Evolutionary conservation across 1,139 yeast genomes (phyloP), one percentile per base, ranked within the genome.

Genomic region (Geotrichum klebahnii): DNA sequence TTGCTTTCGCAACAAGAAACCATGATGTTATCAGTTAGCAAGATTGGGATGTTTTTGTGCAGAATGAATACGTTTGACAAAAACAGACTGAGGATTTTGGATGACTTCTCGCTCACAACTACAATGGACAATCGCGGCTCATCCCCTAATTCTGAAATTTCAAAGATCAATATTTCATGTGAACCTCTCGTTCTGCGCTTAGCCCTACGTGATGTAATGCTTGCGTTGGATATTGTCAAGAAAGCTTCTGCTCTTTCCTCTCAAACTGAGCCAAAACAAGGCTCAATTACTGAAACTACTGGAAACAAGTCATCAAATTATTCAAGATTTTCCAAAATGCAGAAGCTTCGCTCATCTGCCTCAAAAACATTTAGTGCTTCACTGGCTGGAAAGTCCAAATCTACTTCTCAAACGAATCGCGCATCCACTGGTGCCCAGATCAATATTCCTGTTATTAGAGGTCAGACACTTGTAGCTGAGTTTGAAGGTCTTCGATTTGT

Each of bases 401-500:
- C 3, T 17, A n/a, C 34, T 5, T 10, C 5, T 12, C 16, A n/a
- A 17, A 26, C 34, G 2, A 38, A 44, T 12, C 46, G 46, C 3
- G 20, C 22, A 23, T 23, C 40, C 14, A 33, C 16, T n/a, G 19
- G 16, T 16, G 37, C 45, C 6, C 38, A 26, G 12, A 22, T 38
- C 5, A 39, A 24, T 23, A 29, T 39, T 10, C 52, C 52, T 12
- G 34, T 50, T 16, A 51, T 87, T 6, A 78, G 80, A 53, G 90
- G 86, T 0, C 98, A 92, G 66, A 82, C 80, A 44, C 67, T 92
- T 50, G 74, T 69, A 44, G 84, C 84, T 0, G 80, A 80, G 46
- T 69, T 89, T 57, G 94, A 88, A 20, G 98, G 98, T 0, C 65
- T 88, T 55, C 76, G 98, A 56, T 71, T 92, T 54, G 95, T 94